Evolutionary conservation across 2,329 filamentous ascomycete species (phyloP).

Genomic region (Hypoxylon sp.): DNA sequence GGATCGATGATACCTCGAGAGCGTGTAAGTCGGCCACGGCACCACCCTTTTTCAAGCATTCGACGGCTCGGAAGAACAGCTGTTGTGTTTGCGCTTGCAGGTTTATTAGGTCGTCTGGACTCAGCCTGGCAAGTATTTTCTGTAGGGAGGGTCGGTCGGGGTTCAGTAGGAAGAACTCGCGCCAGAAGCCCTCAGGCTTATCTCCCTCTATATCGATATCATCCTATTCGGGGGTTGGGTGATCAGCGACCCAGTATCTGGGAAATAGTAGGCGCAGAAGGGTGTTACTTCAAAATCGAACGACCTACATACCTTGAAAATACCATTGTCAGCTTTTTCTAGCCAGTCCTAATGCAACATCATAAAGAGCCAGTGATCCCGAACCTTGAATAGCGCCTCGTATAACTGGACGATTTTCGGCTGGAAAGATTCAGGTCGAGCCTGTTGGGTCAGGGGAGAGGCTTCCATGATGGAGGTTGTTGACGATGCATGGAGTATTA

Average conservation of each 20-base stretch:
- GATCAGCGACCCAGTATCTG: constrained; percentile 37
- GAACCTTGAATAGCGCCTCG: constrained; percentile 80
- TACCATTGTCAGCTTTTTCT: constrained; percentile 41
- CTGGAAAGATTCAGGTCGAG: constrained; percentile 87
- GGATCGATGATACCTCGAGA: constrained; percentile 73
- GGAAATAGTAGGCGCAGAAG: no score
- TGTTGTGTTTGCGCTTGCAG: constrained; percentile 80
- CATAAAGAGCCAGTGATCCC: constrained; percentile 37
- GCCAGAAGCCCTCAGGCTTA: constrained; percentile 91
- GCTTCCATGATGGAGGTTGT: constrained; percentile 70
- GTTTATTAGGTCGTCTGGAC: constrained; percentile 77
- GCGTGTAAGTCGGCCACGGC: constrained; percentile 77
- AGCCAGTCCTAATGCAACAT: constrained; percentile 23
- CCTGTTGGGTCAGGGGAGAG: constrained; percentile 93
- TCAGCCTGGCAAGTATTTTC: constrained; percentile 72
- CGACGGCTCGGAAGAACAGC: constrained; percentile 78
- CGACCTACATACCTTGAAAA: constrained; percentile 42
- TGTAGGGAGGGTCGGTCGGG: constrained; percentile 77
- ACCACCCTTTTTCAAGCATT: constrained; percentile 68
- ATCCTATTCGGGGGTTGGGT: constrained; percentile 51
- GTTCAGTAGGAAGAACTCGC: constrained; percentile 89
- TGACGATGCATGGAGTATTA: constrained; percentile 31
- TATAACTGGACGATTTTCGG: constrained; percentile 95
- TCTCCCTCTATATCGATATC: constrained; percentile 70
- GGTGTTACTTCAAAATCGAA: constrained; percentile 6